Conservation (phyloP, 129 eudicot species). For the Tagetes erecta region DNA sequence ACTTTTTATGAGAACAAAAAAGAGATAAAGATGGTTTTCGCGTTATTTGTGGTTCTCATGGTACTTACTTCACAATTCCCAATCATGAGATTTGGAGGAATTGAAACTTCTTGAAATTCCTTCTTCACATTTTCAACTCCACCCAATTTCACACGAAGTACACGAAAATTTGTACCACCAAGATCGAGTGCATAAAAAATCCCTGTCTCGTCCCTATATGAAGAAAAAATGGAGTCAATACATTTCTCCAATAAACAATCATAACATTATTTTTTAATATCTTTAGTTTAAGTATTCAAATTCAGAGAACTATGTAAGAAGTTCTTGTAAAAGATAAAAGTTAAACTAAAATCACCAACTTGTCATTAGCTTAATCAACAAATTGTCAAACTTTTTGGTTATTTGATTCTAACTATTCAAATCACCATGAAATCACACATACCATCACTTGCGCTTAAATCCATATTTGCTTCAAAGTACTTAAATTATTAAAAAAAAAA, state of each 20-base stretch:
- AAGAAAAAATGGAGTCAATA: constrained; percentile 11
- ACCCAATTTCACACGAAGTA: constrained; percentile 76
- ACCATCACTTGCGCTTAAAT: neutral
- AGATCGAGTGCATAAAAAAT: constrained; percentile 94
- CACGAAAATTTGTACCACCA: constrained; percentile 98
- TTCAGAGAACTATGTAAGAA: neutral
- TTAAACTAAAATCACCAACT: neutral
- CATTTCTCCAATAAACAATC: neutral
- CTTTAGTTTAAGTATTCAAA: neutral
- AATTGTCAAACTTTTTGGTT: neutral
- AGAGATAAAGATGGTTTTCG: no score
- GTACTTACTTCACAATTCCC: constrained; percentile 77
- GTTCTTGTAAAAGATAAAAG: neutral
- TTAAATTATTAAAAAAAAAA: neutral
- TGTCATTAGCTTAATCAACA: constrained; percentile 1
- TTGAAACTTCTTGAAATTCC: constrained; percentile 75
- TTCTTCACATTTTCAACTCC: constrained; percentile 60
- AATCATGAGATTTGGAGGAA: constrained; percentile 87
- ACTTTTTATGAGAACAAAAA: no score
- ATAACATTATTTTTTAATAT: neutral
- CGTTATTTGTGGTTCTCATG: no score
- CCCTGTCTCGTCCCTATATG: constrained; percentile 70
- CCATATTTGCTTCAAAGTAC: no score
- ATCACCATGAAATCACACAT: neutral
- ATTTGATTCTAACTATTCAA: constrained; percentile 2